Conservation (phyloP, 176 grass and related monocot species). For the Elymus sibiricus region DNA sequence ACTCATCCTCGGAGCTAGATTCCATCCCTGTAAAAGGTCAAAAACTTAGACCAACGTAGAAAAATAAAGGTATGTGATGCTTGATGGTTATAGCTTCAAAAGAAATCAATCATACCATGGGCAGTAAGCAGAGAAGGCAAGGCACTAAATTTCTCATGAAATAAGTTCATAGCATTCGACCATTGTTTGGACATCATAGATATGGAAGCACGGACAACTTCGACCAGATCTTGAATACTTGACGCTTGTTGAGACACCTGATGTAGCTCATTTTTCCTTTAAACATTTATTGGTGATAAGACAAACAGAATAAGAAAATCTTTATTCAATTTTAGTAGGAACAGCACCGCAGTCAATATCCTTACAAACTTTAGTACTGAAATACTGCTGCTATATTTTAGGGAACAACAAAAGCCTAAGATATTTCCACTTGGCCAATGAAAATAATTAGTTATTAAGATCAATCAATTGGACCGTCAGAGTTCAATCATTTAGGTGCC, state of each 20-base stretch:
- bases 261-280: slow-evolving; percentile 97
- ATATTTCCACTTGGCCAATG: slow-evolving; percentile 9
- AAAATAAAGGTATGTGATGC: background rate
- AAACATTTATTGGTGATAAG: slow-evolving; percentile 22
- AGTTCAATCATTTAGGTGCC: background rate
- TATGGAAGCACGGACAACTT: slow-evolving; percentile 78
- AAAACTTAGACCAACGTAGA: slow-evolving; percentile 10
- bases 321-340: background rate
- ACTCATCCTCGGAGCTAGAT: slow-evolving; percentile 81
- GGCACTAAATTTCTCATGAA: slow-evolving; percentile 75
- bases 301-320: background rate
- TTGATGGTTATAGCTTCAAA: slow-evolving; percentile 20
- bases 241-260: slow-evolving; percentile 96
- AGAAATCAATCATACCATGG: slow-evolving; percentile 61
- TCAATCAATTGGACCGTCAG: background rate
- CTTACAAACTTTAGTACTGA: slow-evolving; percentile 17
- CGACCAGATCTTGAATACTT: slow-evolving; percentile 92
- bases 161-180: slow-evolving; percentile 75
- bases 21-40: slow-evolving; percentile 49
- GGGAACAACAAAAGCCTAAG: background rate
- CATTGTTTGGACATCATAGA: slow-evolving; percentile 94
- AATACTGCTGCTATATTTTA: slow-evolving; percentile 7
- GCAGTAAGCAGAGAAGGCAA: slow-evolving; percentile 68
- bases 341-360: background rate
- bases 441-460: background rate